These are phyloP conservation scores for Penicillium sp. DNA, from an alignment of 2,329 filamentous ascomycete genomes.

Conservation along the genomic window DNA sequence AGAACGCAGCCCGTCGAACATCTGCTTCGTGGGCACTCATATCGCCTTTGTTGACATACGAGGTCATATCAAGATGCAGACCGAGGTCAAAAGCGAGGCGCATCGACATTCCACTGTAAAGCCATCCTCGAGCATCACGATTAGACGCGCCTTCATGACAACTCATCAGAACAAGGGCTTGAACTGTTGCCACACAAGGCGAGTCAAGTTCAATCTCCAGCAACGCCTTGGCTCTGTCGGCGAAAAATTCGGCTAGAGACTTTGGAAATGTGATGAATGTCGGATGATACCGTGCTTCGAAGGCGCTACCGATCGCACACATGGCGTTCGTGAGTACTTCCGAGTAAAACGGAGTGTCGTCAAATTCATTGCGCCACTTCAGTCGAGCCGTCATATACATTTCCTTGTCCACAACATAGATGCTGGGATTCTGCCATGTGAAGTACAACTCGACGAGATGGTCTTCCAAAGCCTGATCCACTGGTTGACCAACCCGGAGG, in stretches of 20 bases:
- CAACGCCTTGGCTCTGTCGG: constrained; percentile 50
- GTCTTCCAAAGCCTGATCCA: constrained; percentile 47
- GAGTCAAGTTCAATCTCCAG: constrained; percentile 54
- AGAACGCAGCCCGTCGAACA: constrained; percentile 47
- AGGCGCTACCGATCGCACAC: constrained; percentile 49
- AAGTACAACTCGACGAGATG: constrained; percentile 54
- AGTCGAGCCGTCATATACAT: constrained; percentile 42
- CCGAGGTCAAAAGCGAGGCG: constrained; percentile 52
- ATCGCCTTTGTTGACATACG: constrained; percentile 46
- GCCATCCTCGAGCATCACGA: constrained; percentile 52
- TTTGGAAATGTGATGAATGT: constrained; percentile 47
- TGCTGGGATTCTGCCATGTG: constrained; percentile 54
- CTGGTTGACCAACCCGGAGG: constrained; percentile 46
- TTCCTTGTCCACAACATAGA: constrained; percentile 51
- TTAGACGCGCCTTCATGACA: constrained; percentile 50
- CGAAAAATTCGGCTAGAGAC: constrained; percentile 43
- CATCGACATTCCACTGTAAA: constrained; percentile 47
- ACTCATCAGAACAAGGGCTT: constrained; percentile 52
- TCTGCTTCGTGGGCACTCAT: constrained; percentile 47
- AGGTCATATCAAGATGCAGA: constrained; percentile 46
- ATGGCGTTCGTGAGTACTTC: constrained; percentile 49
- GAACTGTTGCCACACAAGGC: constrained; percentile 54
- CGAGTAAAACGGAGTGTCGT: constrained; percentile 48
- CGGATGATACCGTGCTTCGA: constrained; percentile 50
- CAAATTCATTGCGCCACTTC: constrained; percentile 43